Evolutionary conservation across 371 early-diverging fungal genomes (phyloP), one percentile per base, ranked within the genome.

Genomic region (Capniomyces stellatus): DNA sequence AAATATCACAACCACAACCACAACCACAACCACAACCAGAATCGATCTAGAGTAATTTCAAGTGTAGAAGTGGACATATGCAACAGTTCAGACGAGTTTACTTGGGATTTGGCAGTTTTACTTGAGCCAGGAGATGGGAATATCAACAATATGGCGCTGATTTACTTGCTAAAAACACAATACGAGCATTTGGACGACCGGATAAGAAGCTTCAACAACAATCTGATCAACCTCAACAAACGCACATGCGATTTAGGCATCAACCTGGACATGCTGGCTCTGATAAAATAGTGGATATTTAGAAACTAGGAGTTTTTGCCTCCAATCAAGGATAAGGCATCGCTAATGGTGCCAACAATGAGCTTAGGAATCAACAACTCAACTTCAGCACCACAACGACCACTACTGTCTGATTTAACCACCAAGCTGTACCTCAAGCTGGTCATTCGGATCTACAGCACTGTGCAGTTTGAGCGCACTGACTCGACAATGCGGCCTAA

Each of bases 311-410:
- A 91, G 46, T 69, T 85, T 1, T 90, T 90, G 70, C 98, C 98
- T 1, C 92, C 96, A 1, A 75, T 87, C 53, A 94, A 92, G 66
- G 98, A 96, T 59, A 94, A 95, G 63, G 86, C 93, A 1, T 82
- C 81, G 44, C 64, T 96, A 28, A 68, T 92, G 66, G 78, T 85
- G 25, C 85, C 82, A 60, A 85, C 96, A 87, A 82, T 93, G 83
- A 69, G 73, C 12, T 75, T n/a, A n/a, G n/a, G n/a, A n/a, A n/a
- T n/a, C n/a, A n/a, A n/a, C n/a, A n/a, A n/a, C n/a, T n/a, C n/a
- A n/a, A n/a, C n/a, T n/a, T n/a, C n/a, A n/a, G n/a, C n/a, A n/a
- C n/a, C n/a, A n/a, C n/a, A n/a, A n/a, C n/a, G n/a, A n/a, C n/a
- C n/a, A n/a, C n/a, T n/a, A n/a, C n/a, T n/a, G n/a, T n/a, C n/a